phyloP scores from a whole-genome alignment of 306 rosid genomes.

The Castanea crenata region DNA sequence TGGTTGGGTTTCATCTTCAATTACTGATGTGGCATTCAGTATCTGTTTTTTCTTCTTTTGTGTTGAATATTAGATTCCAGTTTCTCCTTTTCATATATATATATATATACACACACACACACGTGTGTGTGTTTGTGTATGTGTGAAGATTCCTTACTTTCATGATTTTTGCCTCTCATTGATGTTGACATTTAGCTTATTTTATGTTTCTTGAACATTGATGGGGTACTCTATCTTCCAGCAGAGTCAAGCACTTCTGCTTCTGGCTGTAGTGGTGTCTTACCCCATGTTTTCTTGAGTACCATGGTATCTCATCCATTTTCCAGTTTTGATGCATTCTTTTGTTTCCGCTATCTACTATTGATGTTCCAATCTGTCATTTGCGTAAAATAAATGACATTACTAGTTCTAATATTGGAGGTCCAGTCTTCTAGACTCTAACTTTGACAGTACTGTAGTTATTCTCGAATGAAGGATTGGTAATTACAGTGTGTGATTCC shows the following conservation, averaged over 20 bases:
- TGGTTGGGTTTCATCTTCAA: no score
- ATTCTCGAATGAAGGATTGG: no score
- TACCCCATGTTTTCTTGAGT: no score
- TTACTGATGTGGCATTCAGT: no score
- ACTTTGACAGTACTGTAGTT: background rate
- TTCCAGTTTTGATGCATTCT: no score
- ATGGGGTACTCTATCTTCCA: background rate
- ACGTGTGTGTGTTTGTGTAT: no score
- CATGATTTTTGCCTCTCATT: background rate
- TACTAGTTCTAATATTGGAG: background rate
- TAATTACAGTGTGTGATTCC: background rate
- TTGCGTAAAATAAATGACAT: background rate
- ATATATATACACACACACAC: no score
- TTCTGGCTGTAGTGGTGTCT: background rate
- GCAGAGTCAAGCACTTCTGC: background rate
- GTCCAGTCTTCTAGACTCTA: background rate
- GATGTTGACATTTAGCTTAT: background rate
- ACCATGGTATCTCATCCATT: no score
- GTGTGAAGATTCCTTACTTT: background rate
- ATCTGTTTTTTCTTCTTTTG: background rate
- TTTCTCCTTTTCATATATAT: background rate
- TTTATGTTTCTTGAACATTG: background rate
- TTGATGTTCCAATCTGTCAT: background rate
- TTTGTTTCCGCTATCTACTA: background rate
- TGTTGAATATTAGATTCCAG: background rate